Conservation (phyloP, 176 grass and related monocot species). For the Musa acuminata region DNA sequence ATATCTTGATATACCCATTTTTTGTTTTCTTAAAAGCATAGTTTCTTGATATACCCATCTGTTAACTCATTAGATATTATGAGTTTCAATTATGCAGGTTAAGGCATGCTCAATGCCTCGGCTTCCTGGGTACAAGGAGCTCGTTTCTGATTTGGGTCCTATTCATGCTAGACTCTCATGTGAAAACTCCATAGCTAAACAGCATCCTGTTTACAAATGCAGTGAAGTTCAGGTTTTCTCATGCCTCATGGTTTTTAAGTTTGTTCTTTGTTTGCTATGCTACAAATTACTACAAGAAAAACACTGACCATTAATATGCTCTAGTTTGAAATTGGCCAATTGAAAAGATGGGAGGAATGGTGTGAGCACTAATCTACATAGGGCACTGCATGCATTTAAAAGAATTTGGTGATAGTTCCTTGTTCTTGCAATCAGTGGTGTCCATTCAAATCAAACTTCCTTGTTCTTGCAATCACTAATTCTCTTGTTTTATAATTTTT, state of each 20-base stretch:
- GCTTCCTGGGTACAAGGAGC: constrained; percentile 77
- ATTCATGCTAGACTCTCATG: constrained; percentile 76
- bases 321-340: no score
- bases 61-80: background rate
- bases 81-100: constrained; percentile 43
- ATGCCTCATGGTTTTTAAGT: background rate
- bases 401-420: no score
- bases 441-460: background rate
- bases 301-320: background rate
- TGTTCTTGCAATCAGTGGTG: no score
- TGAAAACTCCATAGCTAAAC: constrained; percentile 57
- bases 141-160: constrained; percentile 68
- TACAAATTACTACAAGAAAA: no score
- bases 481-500: background rate
- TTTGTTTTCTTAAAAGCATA: no score
- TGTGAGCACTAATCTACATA: no score
- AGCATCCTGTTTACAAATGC: constrained; percentile 85
- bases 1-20: no score
- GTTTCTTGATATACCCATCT: background rate
- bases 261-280: background rate
- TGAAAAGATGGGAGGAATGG: no score
- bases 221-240: constrained; percentile 71
- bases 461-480: no score
- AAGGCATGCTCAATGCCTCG: constrained; percentile 71
- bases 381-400: no score